Percentiles rank a stretch among this genome's conserved stretches.
phyloP scores from a whole-genome alignment of 1,139 yeast species.

The Yamadazyma epiphylla region DNA sequence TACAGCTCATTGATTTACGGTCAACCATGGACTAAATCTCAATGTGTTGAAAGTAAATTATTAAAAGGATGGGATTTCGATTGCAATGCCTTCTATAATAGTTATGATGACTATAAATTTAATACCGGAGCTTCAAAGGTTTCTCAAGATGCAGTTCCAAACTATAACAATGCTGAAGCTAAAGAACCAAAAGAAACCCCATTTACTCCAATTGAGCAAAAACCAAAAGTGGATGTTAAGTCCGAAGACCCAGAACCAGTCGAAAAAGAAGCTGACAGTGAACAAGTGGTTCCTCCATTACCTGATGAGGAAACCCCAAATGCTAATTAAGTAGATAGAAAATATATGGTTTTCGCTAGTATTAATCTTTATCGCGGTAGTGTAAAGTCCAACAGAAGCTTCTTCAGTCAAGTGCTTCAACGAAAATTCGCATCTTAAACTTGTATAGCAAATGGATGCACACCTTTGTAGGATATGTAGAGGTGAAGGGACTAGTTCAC shows the following conservation, averaged over 20 bases:
- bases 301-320: conserved; percentile 17
- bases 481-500: conserved; percentile 75
- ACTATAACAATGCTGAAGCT: conserved; percentile 11
- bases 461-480: conserved; percentile 86
- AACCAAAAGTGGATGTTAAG: conserved; percentile 6
- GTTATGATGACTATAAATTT: conserved; percentile 22
- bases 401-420: too few species aligned
- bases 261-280: conserved; percentile 4
- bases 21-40: conserved; percentile 68
- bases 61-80: conserved; percentile 80
- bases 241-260: conserved; percentile 2
- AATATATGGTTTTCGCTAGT: too few species aligned
- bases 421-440: too few species aligned
- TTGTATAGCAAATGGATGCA: background rate
- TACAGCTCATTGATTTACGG: conserved; percentile 81
- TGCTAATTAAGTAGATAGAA: background rate
- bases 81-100: conserved; percentile 54
- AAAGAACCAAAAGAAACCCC: conserved; percentile 25
- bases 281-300: conserved; percentile 22
- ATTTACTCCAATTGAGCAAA: conserved; percentile 8
- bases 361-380: too few species aligned
- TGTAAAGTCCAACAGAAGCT: too few species aligned
- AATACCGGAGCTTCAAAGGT: conserved; percentile 8
- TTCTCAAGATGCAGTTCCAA: conserved; percentile 9
- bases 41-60: conserved; percentile 62